A percentile compares a stretch with the other conserved stretches of the same genome.
phyloP scores from a whole-genome alignment of 1,284 basidiomycete species.

The Austroboletus sp. region DNA sequence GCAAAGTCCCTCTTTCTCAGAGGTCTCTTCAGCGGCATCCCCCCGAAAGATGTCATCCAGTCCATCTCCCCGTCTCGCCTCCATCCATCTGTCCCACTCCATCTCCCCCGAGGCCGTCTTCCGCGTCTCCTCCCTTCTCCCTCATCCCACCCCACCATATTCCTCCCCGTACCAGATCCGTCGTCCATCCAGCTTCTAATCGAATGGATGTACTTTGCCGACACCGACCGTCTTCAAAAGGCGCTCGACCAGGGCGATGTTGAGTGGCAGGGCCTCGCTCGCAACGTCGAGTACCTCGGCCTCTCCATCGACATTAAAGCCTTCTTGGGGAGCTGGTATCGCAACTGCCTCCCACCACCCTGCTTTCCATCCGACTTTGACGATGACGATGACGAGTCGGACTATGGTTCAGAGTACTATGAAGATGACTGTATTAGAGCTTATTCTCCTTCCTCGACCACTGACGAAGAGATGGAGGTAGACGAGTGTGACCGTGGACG shows the following conservation, averaged over 20 bases:
- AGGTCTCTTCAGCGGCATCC: slow-evolving; percentile 58
- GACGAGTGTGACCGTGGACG: slow-evolving; percentile 24
- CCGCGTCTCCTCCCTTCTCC: slow-evolving; percentile 62
- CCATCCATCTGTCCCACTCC: slow-evolving; percentile 28
- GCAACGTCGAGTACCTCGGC: slow-evolving; percentile 74
- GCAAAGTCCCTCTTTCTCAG: slow-evolving; percentile 67
- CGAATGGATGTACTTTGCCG: slow-evolving; percentile 75
- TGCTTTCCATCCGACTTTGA: slow-evolving; percentile 17
- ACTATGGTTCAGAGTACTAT: slow-evolving; percentile 5
- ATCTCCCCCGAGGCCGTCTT: slow-evolving; percentile 44
- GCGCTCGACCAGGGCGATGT: slow-evolving; percentile 54
- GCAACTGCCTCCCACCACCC: slow-evolving; percentile 44
- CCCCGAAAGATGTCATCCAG: slow-evolving; percentile 50
- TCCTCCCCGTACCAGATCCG: slow-evolving; percentile 72
- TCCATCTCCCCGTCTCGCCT: slow-evolving; percentile 25
- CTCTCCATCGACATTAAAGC: slow-evolving; percentile 61
- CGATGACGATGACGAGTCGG: slow-evolving; percentile 23
- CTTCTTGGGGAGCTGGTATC: slow-evolving; percentile 62
- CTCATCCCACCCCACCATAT: slow-evolving; percentile 57
- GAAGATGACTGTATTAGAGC: too few relatives aligned
- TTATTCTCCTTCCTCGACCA: slow-evolving; percentile 16
- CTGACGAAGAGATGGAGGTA: slow-evolving; percentile 19
- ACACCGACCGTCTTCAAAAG: slow-evolving; percentile 51
- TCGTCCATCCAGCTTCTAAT: slow-evolving; percentile 63
- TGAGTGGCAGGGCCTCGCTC: slow-evolving; percentile 72